A percentile compares a stretch with the other conserved stretches of the same genome.
These are phyloP conservation scores for Rhypophila decipiens DNA, from an alignment of 495 filamentous ascomycete genomes.

Conservation along the genomic window DNA sequence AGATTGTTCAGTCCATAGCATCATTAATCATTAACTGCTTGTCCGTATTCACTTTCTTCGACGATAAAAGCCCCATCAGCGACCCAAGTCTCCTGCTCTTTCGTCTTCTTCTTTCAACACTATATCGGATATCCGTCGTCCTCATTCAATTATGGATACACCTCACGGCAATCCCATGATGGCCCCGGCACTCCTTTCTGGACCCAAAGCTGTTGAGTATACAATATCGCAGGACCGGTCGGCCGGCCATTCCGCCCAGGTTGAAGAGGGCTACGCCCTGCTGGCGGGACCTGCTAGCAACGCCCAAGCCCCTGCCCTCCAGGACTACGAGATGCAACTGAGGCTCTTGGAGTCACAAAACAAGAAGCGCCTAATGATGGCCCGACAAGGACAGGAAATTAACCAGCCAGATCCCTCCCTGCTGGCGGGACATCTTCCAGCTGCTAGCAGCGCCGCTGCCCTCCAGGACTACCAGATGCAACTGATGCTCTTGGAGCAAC, in stretches of 20 bases:
- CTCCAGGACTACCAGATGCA: neutral
- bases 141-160: too few species aligned
- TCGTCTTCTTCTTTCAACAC: too few species aligned
- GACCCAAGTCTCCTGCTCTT: too few species aligned
- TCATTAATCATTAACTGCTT: too few species aligned
- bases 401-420: neutral
- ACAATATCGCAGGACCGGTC: neutral
- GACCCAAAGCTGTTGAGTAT: too few species aligned
- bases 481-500: too few species aligned
- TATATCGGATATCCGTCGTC: too few species aligned
- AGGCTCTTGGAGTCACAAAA: slow-evolving; percentile 99
- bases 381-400: slow-evolving; percentile 86
- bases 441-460: neutral
- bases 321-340: slow-evolving; percentile 98
- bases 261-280: neutral
- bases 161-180: too few species aligned
- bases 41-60: too few species aligned
- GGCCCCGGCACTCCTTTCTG: too few species aligned
- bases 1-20: too few species aligned
- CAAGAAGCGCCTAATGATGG: slow-evolving; percentile 94
- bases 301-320: slow-evolving; percentile 70
- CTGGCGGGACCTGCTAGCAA: neutral
- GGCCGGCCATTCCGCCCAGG: neutral
- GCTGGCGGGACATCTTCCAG: neutral
- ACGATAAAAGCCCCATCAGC: too few species aligned